Conservation (phyloP, 108 stramenopile genomes). For the Cyclotella choctawhatcheeana region DNA sequence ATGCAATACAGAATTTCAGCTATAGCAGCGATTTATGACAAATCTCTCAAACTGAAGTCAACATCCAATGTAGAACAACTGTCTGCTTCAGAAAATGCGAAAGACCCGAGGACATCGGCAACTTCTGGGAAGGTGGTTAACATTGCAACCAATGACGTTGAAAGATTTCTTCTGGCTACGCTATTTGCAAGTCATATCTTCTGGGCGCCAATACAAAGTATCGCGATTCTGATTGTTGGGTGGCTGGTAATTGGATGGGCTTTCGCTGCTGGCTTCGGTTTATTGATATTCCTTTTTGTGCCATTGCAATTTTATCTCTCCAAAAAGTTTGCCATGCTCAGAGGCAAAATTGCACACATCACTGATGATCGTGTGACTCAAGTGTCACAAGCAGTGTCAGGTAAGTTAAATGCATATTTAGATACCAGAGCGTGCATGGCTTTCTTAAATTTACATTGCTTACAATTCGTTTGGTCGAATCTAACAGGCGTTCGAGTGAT, state of each 20-base stretch:
- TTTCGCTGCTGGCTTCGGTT: slow-evolving; percentile 84
- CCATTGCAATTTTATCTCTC: slow-evolving; percentile 82
- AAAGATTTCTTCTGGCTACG: slow-evolving; percentile 79
- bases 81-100: slow-evolving; percentile 3
- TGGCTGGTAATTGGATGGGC: slow-evolving; percentile 74
- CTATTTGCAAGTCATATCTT: slow-evolving; percentile 76
- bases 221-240: slow-evolving; percentile 81
- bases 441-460: background rate
- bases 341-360: slow-evolving; percentile 78
- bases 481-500: slow-evolving; percentile 75
- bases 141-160: slow-evolving; percentile 92
- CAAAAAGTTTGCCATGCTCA: slow-evolving; percentile 69
- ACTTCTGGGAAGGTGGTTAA: slow-evolving; percentile 86
- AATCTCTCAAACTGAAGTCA: slow-evolving; percentile 57
- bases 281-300: slow-evolving; percentile 80
- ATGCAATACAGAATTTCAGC: slow-evolving; percentile 79
- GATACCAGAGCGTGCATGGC: too few relatives aligned
- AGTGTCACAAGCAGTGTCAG: slow-evolving; percentile 86
- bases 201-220: slow-evolving; percentile 84
- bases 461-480: too few relatives aligned
- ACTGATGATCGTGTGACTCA: slow-evolving; percentile 89
- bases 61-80: slow-evolving; percentile 28
- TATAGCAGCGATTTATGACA: slow-evolving; percentile 83
- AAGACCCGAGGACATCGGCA: slow-evolving; percentile 16
- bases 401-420: background rate